Base-by-base conservation (phyloP, 306 rosid species). In the Coriaria nepalensis region DNA sequence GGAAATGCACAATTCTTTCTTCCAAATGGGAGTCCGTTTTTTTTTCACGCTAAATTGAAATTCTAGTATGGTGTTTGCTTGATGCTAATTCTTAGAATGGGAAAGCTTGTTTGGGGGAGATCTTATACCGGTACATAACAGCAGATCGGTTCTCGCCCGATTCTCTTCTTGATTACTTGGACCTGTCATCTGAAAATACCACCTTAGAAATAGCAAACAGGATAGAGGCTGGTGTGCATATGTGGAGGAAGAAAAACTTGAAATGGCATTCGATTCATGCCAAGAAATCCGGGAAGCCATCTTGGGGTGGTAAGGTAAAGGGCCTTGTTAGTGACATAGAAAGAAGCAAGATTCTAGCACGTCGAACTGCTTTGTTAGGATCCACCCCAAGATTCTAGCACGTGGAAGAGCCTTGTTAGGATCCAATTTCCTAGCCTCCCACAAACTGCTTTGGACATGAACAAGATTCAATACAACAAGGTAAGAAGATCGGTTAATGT, bases 381-480 rank as follows among this genome's bases (percentile, higher is more conserved):
- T n/a, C n/a, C n/a, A n/a, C n/a, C n/a, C n/a, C 13, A 69, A 59
- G 69, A 53, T 66, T 52, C 76, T 77, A 6, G 71, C 67, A 5
- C 9, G 45, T 15, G 58, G 76, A n/a, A n/a, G n/a, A n/a, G n/a
- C n/a, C n/a, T n/a, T n/a, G n/a, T n/a, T 5, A 77, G 54, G 58
- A 15, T 40, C 55, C 54, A 44, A 43, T 68, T 76, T 53, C 70
- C 73, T 9, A 63, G 73, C 57, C 83, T 72, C 52, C 78, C 71
- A 5, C 79, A 67, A 13, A 76, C 79, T 6, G 49, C 70, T 50
- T 66, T 76, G 56, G 78, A 72, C 59, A 65, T 62, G 76, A 65
- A 57, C 63, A 76, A 76, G 61, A 68, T 76, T 54, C 82, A 62
- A 57, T 35, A 48, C 52, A 72, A 69, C 52, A 62, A 69, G 76